Evolutionary conservation across 805 yeast genomes (phyloP).

Genomic region (Schwanniomyces sp.): DNA sequence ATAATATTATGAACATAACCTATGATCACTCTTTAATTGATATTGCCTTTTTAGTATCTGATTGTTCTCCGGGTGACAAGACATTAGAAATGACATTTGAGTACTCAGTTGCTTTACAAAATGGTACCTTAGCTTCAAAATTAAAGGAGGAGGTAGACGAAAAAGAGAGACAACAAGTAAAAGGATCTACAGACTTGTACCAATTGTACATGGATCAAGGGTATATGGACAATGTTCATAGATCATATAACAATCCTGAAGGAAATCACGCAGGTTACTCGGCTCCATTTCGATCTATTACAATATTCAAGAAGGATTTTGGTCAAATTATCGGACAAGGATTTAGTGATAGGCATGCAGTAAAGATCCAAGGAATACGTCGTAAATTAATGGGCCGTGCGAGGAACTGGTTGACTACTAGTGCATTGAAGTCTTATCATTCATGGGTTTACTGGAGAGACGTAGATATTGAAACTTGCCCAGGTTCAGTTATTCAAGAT

Average conservation of each 20-base stretch:
- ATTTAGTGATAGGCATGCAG: constrained; percentile 79
- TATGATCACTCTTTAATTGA: constrained; percentile 81
- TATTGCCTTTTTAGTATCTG: constrained; percentile 77
- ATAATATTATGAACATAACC: constrained; percentile 81
- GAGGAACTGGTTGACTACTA: constrained; percentile 76
- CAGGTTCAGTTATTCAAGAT: constrained; percentile 71
- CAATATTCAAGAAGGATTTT: constrained; percentile 78
- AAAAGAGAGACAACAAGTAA: constrained; percentile 30
- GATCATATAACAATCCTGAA: constrained; percentile 62
- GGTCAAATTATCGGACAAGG: constrained; percentile 87
- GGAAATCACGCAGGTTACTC: constrained; percentile 56
- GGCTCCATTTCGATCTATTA: constrained; percentile 73
- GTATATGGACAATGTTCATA: constrained; percentile 56
- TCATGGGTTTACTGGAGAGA: constrained; percentile 94
- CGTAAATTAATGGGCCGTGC: constrained; percentile 86
- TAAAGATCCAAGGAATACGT: constrained; percentile 81
- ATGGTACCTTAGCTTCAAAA: constrained; percentile 58
- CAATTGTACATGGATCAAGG: constrained; percentile 65
- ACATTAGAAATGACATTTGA: constrained; percentile 67
- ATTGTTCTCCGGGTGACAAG: constrained; percentile 66
- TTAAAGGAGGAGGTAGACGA: constrained; percentile 44
- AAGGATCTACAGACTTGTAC: constrained; percentile 63
- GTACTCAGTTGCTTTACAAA: constrained; percentile 65
- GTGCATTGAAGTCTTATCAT: constrained; percentile 77
- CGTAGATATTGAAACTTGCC: constrained; percentile 80